Evolutionary conservation across 1,284 basidiomycete genomes (phyloP), one percentile per base, ranked within the genome.

Genomic region (Tilletia horrida): DNA sequence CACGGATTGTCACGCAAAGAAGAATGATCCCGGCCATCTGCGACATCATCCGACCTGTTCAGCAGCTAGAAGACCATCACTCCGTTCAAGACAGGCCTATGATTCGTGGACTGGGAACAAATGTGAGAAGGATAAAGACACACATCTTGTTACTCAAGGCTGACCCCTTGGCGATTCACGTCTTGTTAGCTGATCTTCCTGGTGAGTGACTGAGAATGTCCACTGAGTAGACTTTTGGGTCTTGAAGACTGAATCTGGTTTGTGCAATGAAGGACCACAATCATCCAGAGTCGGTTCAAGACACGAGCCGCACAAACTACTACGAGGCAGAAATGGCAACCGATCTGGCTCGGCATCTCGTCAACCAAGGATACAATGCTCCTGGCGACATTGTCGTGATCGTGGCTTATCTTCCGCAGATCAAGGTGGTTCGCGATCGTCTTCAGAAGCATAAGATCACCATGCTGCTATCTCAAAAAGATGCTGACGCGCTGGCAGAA

Each of bases 321-420:
- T 1, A 3, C 68, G 57, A 90, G 89, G 88, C 88, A 6, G 75
- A 83, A 4, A 89, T 90, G 87, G 88, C 88, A 63, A 84, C 85
- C 57, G 89, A 90, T 69, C 83, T 91, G 1, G 88, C 90, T 1
- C 76, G 88, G 1, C 88, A 91, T 75, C 83, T 91, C 11, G 78
- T 90, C 16, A 84, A 86, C 83, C 88, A 77, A 66, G 85, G 50
- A 14, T 87, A 0, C 84, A 85, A 84, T 0, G 76, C 84, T 9
- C 85, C 87, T 43, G 89, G 89, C 1, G 88, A 90, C 70, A 89
- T 91, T 44, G 89, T 88, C 8, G 87, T 91, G 8, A 81, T 91
- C 11, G 89, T 88, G 72, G 88, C 89, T 0, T 91, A 91, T 75
- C 85, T 90, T 2, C 89, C 90, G 0, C 90, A 91, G 73, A 83